Base-by-base conservation (phyloP, 805 yeast species). In the Sugiyamaella marilandica region DNA sequence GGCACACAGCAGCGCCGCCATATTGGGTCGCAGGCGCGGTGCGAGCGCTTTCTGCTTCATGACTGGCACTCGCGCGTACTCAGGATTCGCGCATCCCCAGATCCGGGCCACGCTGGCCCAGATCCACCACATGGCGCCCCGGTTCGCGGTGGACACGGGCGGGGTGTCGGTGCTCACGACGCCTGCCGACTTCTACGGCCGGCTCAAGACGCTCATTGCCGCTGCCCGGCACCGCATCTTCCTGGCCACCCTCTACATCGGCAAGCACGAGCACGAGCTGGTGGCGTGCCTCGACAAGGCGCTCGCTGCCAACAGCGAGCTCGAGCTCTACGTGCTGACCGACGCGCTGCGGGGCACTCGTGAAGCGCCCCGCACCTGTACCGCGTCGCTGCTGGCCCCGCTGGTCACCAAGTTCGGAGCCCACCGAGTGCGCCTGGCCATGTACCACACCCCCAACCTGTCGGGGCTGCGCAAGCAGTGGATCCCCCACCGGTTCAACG, bases 291-390 rank as follows among this genome's bases (percentile, higher is more conserved):
- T 94, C 2, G 76, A 77, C 11, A 66, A 71, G 5, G 91, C 96
- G 0, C 67, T 94, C 59, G 60, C 64, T 1, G 61, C 64, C 2
- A 88, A 87, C 55, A 78, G 83, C 1, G 70, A 80, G 21, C 74
- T 94, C 55, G 76, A 79, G 59, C 86, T 94, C 1, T 79, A 78
- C 54, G 82, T 94, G 24, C 73, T 94, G 49, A 77, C 91, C 5
- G 99, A 94, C 69, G 95, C 91, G 10, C 74, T 94, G 45, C 71
- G 99, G 60, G 96, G 97, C 0, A 92, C 98, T 0, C 78, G 99
- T 59, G 99, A 94, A 63, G 83, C 90, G 0, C 98, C 99, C 0
- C 70, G 78, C 5, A 71, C 75, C 47, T 85, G 90, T 45, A 82
- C 95, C 13, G 97, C 97, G 0, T 77, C 86, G 35, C 71, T 91